phyloP scores from a whole-genome alignment of 768 basidiomycete species.

The Hypholoma sublateritium region DNA sequence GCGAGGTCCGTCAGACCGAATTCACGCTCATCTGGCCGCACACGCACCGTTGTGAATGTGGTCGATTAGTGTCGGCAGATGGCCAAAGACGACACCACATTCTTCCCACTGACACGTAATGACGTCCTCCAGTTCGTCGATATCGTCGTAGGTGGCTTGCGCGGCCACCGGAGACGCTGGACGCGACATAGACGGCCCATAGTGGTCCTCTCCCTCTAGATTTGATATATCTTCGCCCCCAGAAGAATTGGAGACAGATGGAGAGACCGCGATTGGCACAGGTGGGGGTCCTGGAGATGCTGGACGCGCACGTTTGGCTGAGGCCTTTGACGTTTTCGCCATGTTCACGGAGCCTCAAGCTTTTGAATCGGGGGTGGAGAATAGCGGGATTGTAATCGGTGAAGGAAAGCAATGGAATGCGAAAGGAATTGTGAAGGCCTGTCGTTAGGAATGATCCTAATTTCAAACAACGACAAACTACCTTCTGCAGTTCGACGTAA shows the following conservation, averaged over 20 bases:
- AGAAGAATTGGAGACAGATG: conserved; percentile 31
- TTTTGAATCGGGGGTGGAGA: not conserved
- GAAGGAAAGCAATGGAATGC: not conserved
- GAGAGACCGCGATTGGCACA: conserved; percentile 8
- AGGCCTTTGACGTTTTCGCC: conserved; percentile 6
- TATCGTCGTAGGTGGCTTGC: conserved; percentile 12
- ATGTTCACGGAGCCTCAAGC: not conserved
- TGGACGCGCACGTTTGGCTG: conserved; percentile 8
- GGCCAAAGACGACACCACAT: conserved; percentile 71
- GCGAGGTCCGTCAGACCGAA: conserved; percentile 1
- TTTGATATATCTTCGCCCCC: conserved; percentile 22
- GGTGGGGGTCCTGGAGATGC: conserved; percentile 1
- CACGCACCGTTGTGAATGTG: conserved; percentile 80
- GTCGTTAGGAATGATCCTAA: no score
- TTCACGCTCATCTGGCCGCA: no score
- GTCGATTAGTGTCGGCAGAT: conserved; percentile 73
- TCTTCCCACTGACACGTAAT: conserved; percentile 85
- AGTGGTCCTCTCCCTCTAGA: conserved; percentile 21
- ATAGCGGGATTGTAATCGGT: no score
- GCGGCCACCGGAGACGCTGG: conserved; percentile 35
- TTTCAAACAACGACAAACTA: conserved; percentile 1
- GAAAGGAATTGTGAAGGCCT: no score
- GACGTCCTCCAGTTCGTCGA: conserved; percentile 45
- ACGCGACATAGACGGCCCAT: conserved; percentile 33
- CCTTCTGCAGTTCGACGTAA: not conserved